Conservation (phyloP, 371 early-diverging fungal species). For the Rhizomucor miehei region DNA sequence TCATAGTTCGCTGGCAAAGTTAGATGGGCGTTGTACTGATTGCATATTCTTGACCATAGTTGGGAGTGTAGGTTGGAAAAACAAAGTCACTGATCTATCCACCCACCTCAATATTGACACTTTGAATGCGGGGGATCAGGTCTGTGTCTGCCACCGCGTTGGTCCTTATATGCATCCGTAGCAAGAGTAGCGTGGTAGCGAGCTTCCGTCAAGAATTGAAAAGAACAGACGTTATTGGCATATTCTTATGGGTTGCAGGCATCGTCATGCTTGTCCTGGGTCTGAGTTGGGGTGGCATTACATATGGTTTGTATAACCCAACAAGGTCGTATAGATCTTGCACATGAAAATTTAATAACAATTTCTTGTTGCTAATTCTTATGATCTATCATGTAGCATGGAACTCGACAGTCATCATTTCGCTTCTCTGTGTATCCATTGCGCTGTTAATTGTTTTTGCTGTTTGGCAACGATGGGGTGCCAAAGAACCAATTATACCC, state of each 20-base stretch:
- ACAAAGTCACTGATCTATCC: too few relatives aligned
- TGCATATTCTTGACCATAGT: constrained; percentile 9
- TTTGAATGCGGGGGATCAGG: too few relatives aligned
- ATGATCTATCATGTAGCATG: constrained; percentile 15
- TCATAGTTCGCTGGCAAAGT: constrained; percentile 3
- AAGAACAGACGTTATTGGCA: constrained; percentile 24
- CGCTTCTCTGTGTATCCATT: constrained; percentile 43
- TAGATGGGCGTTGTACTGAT: background rate
- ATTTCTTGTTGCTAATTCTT: background rate
- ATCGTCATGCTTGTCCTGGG: constrained; percentile 30
- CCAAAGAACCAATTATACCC: constrained; percentile 50
- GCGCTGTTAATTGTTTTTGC: constrained; percentile 33
- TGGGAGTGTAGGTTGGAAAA: constrained; percentile 40
- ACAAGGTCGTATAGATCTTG: too few relatives aligned
- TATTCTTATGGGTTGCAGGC: constrained; percentile 26
- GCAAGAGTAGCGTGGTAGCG: constrained; percentile 1
- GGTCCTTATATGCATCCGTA: constrained; percentile 14
- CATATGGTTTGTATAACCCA: constrained; percentile 23
- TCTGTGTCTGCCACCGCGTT: constrained; percentile 8
- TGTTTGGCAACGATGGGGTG: constrained; percentile 39
- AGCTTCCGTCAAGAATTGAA: constrained; percentile 4
- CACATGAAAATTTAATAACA: background rate
- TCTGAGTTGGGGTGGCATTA: constrained; percentile 41
- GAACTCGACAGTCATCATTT: constrained; percentile 43
- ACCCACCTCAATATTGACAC: too few relatives aligned